Percentiles rank a stretch among this genome's conserved stretches.
These are phyloP conservation scores for Anthoceros angustus DNA, from an alignment of 225 moss, liverwort and hornwort species.

Conservation along the genomic window DNA sequence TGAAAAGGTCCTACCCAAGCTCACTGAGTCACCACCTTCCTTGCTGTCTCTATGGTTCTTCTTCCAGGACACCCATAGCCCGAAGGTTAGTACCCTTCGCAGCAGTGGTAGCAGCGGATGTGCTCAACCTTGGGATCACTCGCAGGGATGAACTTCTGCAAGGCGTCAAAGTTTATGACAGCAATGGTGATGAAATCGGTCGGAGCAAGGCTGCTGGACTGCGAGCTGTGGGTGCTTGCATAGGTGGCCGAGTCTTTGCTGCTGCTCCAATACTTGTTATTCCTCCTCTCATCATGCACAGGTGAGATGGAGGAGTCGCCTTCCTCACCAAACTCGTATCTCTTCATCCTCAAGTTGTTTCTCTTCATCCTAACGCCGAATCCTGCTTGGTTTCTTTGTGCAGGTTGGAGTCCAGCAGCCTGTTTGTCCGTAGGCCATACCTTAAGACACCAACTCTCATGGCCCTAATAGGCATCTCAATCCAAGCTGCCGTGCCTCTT, in stretches of 20 bases:
- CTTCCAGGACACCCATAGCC: conserved; percentile 51
- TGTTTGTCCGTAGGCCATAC: conserved; percentile 46
- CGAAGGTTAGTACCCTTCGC: conserved; percentile 90
- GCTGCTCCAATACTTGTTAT: conserved; percentile 86
- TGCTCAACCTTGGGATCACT: conserved; percentile 86
- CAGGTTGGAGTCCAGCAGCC: conserved; percentile 59
- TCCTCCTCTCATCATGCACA: conserved; percentile 76
- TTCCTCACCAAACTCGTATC: background rate
- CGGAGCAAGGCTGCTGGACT: conserved; percentile 63
- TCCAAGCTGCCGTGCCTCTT: conserved; percentile 80
- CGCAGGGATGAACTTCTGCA: conserved; percentile 70
- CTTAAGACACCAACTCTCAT: conserved; percentile 66
- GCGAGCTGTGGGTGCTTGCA: conserved; percentile 82
- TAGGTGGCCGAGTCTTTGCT: conserved; percentile 73
- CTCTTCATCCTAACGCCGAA: background rate
- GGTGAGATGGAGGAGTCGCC: conserved; percentile 19
- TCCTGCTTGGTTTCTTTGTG: background rate
- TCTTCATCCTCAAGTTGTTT: no score
- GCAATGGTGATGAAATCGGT: conserved; percentile 65
- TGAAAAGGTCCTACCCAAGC: no score
- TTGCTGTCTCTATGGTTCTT: conserved; percentile 21
- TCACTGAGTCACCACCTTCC: background rate
- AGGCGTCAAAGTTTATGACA: conserved; percentile 67
- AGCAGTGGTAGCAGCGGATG: conserved; percentile 86
- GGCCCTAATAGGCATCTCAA: conserved; percentile 68